A percentile compares a stretch with the other conserved stretches of the same genome.
Conservation (phyloP, 805 yeast genomes). For the Yarrowia bubula region DNA sequence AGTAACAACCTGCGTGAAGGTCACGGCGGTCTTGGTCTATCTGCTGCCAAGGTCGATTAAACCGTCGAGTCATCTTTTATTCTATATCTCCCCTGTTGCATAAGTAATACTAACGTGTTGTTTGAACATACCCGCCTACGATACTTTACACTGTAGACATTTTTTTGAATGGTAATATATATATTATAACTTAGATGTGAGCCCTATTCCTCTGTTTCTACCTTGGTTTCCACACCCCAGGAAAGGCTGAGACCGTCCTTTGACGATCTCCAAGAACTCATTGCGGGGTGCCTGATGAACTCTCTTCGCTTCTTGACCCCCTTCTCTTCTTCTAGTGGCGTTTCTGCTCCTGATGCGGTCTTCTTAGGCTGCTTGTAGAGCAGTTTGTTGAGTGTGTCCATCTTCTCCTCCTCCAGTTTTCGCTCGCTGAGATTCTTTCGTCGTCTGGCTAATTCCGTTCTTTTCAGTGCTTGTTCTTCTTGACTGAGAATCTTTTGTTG, state of each 20-base stretch:
- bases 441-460: slow-evolving; percentile 85
- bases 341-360: slow-evolving; percentile 30
- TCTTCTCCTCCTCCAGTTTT: slow-evolving; percentile 85
- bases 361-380: slow-evolving; percentile 54
- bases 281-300: slow-evolving; percentile 37
- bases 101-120: slow-evolving; percentile 26
- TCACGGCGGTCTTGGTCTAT: slow-evolving; percentile 30
- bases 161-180: no score
- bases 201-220: not conserved
- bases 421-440: slow-evolving; percentile 81
- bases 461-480: slow-evolving; percentile 76
- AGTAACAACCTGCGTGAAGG: slow-evolving; percentile 38
- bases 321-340: slow-evolving; percentile 30
- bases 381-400: slow-evolving; percentile 83
- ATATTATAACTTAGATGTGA: not conserved
- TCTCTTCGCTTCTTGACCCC: slow-evolving; percentile 30
- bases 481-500: slow-evolving; percentile 63
- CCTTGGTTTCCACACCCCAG: not conserved
- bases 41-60: slow-evolving; percentile 33
- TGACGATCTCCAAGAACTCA: slow-evolving; percentile 35
- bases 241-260: slow-evolving; percentile 31
- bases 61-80: no score
- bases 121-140: not conserved
- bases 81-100: not conserved
- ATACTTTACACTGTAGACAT: no score